These are phyloP conservation scores for Eucalyptus leucophloia DNA, from an alignment of 345 rosid species.

Conservation along the genomic window DNA sequence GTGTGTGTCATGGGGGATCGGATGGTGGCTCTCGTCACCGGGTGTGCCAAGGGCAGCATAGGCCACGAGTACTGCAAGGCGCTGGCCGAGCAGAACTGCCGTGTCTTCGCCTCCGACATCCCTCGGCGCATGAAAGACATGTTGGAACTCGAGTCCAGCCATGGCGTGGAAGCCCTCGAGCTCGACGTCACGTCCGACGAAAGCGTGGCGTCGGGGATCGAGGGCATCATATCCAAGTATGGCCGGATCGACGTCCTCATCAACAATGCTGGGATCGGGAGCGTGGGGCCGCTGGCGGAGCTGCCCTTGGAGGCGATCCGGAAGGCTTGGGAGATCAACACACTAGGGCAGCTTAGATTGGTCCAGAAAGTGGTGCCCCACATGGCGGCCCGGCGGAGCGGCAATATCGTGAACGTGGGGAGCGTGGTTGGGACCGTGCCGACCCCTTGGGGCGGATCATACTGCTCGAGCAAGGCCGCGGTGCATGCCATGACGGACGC, in stretches of 20 bases:
- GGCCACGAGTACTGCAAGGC: slow-evolving; percentile 63
- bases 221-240: slow-evolving; percentile 13
- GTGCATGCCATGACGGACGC: slow-evolving; percentile 42
- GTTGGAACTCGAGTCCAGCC: slow-evolving; percentile 13
- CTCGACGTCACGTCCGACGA: slow-evolving; percentile 46
- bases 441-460: slow-evolving; percentile 63
- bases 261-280: slow-evolving; percentile 52
- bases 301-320: slow-evolving; percentile 23
- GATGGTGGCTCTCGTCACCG: slow-evolving; percentile 48
- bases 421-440: slow-evolving; percentile 46
- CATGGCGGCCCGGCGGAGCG: slow-evolving; percentile 36
- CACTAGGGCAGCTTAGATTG: slow-evolving; percentile 47
- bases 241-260: slow-evolving; percentile 38
- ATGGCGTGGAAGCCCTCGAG: slow-evolving; percentile 11
- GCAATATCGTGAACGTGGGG: slow-evolving; percentile 42
- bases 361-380: slow-evolving; percentile 57
- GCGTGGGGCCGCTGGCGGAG: slow-evolving; percentile 45
- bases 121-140: slow-evolving; percentile 25
- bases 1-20: slow-evolving; percentile 9
- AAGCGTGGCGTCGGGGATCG: slow-evolving; percentile 22
- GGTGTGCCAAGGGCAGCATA: slow-evolving; percentile 60
- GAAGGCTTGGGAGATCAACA: slow-evolving; percentile 52
- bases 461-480: slow-evolving; percentile 51
- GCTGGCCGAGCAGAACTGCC: slow-evolving; percentile 38
- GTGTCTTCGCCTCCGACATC: slow-evolving; percentile 34